Evolutionary conservation across 1,284 basidiomycete genomes (phyloP).

Genomic region (Ceratobasidium sp.): DNA sequence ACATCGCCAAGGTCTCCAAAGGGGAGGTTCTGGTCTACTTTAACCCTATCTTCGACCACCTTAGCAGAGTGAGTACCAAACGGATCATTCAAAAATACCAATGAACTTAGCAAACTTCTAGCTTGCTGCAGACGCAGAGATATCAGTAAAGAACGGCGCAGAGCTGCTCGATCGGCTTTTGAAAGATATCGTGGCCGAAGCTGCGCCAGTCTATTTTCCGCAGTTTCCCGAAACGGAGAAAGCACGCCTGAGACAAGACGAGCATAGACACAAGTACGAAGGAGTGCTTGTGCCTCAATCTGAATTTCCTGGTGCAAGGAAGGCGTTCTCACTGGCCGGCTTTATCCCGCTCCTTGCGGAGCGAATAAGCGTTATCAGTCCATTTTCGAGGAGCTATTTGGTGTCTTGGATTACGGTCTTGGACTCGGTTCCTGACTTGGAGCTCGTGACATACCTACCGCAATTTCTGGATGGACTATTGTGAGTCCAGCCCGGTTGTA

Average conservation of each 20-base stretch:
- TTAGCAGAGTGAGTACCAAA: constrained; percentile 83
- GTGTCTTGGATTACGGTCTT: constrained; percentile 97
- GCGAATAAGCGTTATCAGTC: constrained; percentile 94
- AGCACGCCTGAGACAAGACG: constrained; percentile 58
- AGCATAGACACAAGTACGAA: constrained; percentile 57
- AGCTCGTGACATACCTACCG: constrained; percentile 94
- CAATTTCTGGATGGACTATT: constrained; percentile 94
- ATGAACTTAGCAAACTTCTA: constrained; percentile 55
- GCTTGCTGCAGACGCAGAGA: constrained; percentile 96
- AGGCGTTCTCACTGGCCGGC: constrained; percentile 92
- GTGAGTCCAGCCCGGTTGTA: constrained; percentile 65
- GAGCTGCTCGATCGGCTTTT: constrained; percentile 97
- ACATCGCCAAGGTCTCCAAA: constrained; percentile 98
- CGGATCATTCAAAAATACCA: background rate
- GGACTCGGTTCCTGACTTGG: constrained; percentile 96
- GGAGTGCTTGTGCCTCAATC: constrained; percentile 77
- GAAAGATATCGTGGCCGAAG: constrained; percentile 98
- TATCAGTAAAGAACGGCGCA: constrained; percentile 98
- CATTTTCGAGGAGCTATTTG: constrained; percentile 95
- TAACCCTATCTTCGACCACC: constrained; percentile 97
- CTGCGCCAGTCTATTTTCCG: constrained; percentile 94
- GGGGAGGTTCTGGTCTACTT: constrained; percentile 98
- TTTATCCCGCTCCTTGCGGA: constrained; percentile 97
- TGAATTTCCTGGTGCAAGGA: constrained; percentile 62
- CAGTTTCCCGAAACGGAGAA: constrained; percentile 85